Base-by-base conservation (phyloP, 2,329 filamentous ascomycete genomes). In the Colletotrichum chlorophyti region DNA sequence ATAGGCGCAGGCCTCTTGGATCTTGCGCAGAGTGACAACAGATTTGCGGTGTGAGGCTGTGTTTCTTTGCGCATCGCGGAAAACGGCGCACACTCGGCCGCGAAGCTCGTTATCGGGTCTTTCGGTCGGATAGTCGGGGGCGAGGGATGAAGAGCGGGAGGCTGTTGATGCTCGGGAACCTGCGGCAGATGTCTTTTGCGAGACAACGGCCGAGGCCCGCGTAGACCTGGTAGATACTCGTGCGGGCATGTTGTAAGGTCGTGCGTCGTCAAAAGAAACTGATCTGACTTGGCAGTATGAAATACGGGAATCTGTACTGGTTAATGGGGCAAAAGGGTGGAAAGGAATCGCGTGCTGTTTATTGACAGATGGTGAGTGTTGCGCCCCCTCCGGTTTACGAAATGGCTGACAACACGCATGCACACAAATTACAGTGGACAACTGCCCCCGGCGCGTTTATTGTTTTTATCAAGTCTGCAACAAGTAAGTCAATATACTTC, bases 41-140 rank as follows among this genome's bases (percentile, higher is more conserved):
- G 97, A 83, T 71, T 98, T 98, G 60, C 94, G 83, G 72, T 99
- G 95, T 2, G 91, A 91, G 1, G 93, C 92, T 0, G 91, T 96
- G 1, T 91, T 96, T 66, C 89, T 88, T 73, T 99, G 95, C 29
- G 94, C 93, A 72, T 93, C 90, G 64, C 83, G 83, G 69, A 93
- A 93, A 45, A 92, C 82, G 52, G 82, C 76, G 70, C 88, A 90
- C 49, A 97, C 82, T 69, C 91, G 89, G 31, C 82, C 83, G 67
- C 93, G 90, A 65, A 97, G 77, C 14, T 83, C 83, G 57, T 85
- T 92, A 42, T 86, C 81, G 50, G 86, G 84, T 4, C 87, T 83
- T 70, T 97, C 92, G 66, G 89, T 84, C 34, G 90, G 89, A n/a
- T 90, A 73, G 37, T 83, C 77, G 63, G 74, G 19, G 63, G 70